Evolutionary conservation across 2,329 filamentous ascomycete species (phyloP), one percentile per base, ranked within the genome.

Genomic region (Periconia sp.): DNA sequence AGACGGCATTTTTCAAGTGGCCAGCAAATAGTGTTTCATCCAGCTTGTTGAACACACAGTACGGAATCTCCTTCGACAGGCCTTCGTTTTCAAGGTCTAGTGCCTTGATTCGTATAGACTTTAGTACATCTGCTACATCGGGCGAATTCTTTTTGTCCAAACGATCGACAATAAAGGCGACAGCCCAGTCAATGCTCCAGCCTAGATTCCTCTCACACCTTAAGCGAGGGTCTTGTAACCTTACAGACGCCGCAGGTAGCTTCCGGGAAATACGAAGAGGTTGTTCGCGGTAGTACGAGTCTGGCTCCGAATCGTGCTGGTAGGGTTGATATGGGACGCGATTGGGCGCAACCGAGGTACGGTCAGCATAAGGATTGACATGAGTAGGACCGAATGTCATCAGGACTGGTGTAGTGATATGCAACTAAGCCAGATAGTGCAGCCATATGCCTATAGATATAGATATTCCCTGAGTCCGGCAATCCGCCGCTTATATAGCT

Each of bases 101-200:
- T 19, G 54, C 56, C 15, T 40, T 40, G 26, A 47, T 47, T 11
- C 54, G 55, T 11, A 64, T 49, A 11, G 45, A 41, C 15, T 42
- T 47, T 2, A 66, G 43, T 5, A 45, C 38, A 18, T 52, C 46
- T 10, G 52, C 53, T 16, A 55, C 50, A 22, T 57, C 52, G 15
- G 46, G 35, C 21, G 46, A 55, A 4, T 48, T 52, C 25, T 46
- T 50, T 11, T 48, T 35, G 19, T 49, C 53, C 8, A 75, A 47
- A 22, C 65, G 57, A 23, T 66, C 55, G 38, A 71, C 64, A 19
- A 68, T 40, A 54, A 66, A 72, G 17, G 72, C 71, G 4, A 70
- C 71, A 11, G 72, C 72, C 52, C 69, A 74, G 21, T 73, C 69
- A 12, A 72, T 61, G 15, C 62, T 68, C 72, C 72, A 75, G 4